A percentile compares a stretch with the other conserved stretches of the same genome.
Conservation (phyloP, 108 stramenopile genomes). For the Skeletonema costatum region DNA sequence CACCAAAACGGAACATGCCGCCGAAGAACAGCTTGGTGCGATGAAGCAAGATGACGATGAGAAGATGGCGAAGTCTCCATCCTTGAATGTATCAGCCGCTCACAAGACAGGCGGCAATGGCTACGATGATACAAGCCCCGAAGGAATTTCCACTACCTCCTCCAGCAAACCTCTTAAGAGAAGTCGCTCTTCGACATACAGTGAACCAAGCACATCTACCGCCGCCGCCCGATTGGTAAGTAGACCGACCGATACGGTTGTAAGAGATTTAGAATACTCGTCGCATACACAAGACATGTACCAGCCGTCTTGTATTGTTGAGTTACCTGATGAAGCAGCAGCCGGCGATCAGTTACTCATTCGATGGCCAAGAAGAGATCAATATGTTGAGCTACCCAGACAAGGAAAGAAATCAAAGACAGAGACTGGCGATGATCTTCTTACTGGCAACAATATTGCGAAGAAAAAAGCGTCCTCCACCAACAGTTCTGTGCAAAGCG, state of each 20-base stretch:
- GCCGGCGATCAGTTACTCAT: slow-evolving; percentile 34
- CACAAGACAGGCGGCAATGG: not conserved
- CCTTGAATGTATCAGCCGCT: not conserved
- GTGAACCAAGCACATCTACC: not conserved
- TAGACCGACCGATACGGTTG: not conserved
- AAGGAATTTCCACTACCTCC: not conserved
- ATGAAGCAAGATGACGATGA: not conserved
- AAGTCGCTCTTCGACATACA: not conserved
- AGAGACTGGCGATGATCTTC: not conserved
- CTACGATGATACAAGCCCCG: not conserved
- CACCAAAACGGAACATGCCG: not conserved
- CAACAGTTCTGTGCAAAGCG: not conserved
- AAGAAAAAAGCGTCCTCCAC: not conserved
- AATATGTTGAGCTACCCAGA: not conserved
- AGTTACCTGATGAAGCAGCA: slow-evolving; percentile 17
- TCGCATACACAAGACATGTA: not conserved
- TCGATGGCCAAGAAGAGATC: slow-evolving; percentile 17
- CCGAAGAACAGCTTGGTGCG: not conserved
- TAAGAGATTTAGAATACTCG: not conserved
- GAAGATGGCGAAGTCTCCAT: not conserved
- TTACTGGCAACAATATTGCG: not conserved
- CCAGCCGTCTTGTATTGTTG: slow-evolving; percentile 26
- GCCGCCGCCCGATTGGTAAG: not conserved
- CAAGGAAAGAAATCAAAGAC: not conserved
- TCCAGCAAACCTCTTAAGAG: not conserved